Percentiles rank a stretch among this genome's conserved stretches.
Evolutionary conservation across 1,139 yeast genomes (phyloP).

Genomic region (Pichia sp.): DNA sequence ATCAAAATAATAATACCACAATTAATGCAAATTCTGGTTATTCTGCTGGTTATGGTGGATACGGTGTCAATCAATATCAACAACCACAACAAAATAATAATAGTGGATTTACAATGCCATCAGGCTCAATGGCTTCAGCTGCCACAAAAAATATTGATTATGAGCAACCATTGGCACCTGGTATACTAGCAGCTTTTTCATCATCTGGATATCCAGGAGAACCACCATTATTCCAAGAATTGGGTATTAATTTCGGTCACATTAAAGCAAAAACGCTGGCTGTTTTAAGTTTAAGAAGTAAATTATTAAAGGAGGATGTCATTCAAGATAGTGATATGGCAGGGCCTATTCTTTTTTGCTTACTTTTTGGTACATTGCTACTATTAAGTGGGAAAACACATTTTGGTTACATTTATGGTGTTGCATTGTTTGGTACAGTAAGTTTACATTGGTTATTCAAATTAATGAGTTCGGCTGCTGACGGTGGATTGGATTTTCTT

Average conservation of each 20-base stretch:
- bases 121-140: slow-evolving; percentile 28
- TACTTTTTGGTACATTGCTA: slow-evolving; percentile 79
- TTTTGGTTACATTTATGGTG: slow-evolving; percentile 95
- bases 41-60: slow-evolving; percentile 2
- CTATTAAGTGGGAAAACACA: slow-evolving; percentile 87
- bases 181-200: slow-evolving; percentile 86
- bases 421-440: slow-evolving; percentile 84
- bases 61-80: slow-evolving; percentile 1
- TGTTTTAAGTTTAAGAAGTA: slow-evolving; percentile 47
- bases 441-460: slow-evolving; percentile 80
- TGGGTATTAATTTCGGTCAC: slow-evolving; percentile 88
- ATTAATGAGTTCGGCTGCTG: slow-evolving; percentile 57
- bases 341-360: slow-evolving; percentile 87
- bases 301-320: slow-evolving; percentile 42
- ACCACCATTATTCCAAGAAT: slow-evolving; percentile 84
- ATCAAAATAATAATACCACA: slow-evolving; percentile 5
- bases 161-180: slow-evolving; percentile 49
- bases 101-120: slow-evolving; percentile 18
- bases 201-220: slow-evolving; percentile 92
- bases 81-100: neutral
- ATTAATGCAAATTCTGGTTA: neutral
- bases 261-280: slow-evolving; percentile 80
- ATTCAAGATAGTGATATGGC: slow-evolving; percentile 91
- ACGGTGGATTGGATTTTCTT: slow-evolving; percentile 47
- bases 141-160: slow-evolving; percentile 30